Evolutionary conservation across 305 asterid species (phyloP).

Genomic region (Withania somnifera): DNA sequence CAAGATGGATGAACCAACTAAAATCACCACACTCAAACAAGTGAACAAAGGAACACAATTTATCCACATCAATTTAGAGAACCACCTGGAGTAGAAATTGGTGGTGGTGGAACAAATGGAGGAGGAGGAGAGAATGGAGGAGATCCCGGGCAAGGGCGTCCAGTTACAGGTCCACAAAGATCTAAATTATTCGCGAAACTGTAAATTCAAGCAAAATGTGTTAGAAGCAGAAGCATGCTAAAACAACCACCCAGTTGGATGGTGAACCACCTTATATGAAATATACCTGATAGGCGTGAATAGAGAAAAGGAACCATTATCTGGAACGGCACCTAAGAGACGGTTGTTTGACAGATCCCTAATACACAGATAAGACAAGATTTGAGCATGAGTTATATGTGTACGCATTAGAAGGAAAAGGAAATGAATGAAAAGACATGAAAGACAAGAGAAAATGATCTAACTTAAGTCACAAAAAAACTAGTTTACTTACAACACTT

Average conservation of each 20-base stretch:
- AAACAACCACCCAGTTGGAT: conserved; percentile 6
- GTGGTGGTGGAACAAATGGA: conserved; percentile 86
- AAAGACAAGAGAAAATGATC: not conserved
- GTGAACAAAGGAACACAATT: not conserved
- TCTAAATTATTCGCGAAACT: conserved; percentile 94
- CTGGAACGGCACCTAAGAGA: conserved; percentile 90
- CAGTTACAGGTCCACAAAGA: conserved; percentile 94
- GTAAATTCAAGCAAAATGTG: conserved; percentile 15
- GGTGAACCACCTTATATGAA: not conserved
- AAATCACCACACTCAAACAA: not conserved
- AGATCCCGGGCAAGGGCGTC: conserved; percentile 96
- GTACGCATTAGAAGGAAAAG: not conserved
- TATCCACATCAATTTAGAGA: not conserved
- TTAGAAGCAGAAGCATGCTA: conserved; percentile 8
- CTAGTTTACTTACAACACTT: conserved; percentile 39
- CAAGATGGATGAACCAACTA: not conserved
- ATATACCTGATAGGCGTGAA: conserved; percentile 92
- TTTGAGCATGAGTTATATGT: not conserved
- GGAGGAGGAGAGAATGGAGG: conserved; percentile 99
- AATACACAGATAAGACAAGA: conserved; percentile 10
- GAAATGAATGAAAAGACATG: not conserved
- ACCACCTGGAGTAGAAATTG: conserved; percentile 68
- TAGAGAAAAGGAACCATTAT: conserved; percentile 89
- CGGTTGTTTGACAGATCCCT: conserved; percentile 93
- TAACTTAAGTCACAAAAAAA: conserved; percentile 2